Evolutionary conservation across 2,329 filamentous ascomycete genomes (phyloP), one percentile per base, ranked within the genome.

Genomic region (Talaromyces pinophilus): DNA sequence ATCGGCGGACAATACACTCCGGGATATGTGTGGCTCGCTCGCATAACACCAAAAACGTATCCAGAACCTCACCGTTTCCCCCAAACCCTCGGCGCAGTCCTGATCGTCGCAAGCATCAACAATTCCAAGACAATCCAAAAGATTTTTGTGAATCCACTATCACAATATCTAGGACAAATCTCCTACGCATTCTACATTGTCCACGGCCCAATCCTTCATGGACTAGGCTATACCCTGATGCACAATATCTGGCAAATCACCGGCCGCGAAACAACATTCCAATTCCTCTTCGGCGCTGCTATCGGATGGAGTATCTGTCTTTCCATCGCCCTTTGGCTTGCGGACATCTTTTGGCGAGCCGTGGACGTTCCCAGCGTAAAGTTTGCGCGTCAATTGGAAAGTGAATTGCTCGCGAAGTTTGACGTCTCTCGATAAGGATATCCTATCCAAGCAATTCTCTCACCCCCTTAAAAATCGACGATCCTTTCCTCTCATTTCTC

Each of bases 321-420:
- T 3, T 72, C 76, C 6, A 64, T 80, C 33, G 74, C 83, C 0
- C 77, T 88, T 5, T 88, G 85, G 82, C 78, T 81, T 5, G 83
- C 84, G 1, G 87, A 89, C 73, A 65, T 89, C 3, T 88, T 88
- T 71, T 88, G 85, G 84, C 80, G 86, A 33, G 75, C 76, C 1
- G 79, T 89, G 5, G 87, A 89, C 73, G 74, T 78, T 3, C 82
- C 82, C 1, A 80, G 82, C 72, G 78, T 86, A 7, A 80, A 78
- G 60, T 81, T 86, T 69, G 81, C 84, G 2, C 77, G 81, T 52
- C 84, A 82, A 79, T 67, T 86, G 30, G 84, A 84, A 71, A 72
- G 72, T 50, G 72, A 71, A 44, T 66, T 77, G 33, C 69, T 74
- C 35, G 70, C 72, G 1, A 75, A 48, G 22, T 62, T 67, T 40